These are phyloP conservation scores for Skeletonema potamos DNA, from an alignment of 108 stramenopile genomes.

Conservation along the genomic window DNA sequence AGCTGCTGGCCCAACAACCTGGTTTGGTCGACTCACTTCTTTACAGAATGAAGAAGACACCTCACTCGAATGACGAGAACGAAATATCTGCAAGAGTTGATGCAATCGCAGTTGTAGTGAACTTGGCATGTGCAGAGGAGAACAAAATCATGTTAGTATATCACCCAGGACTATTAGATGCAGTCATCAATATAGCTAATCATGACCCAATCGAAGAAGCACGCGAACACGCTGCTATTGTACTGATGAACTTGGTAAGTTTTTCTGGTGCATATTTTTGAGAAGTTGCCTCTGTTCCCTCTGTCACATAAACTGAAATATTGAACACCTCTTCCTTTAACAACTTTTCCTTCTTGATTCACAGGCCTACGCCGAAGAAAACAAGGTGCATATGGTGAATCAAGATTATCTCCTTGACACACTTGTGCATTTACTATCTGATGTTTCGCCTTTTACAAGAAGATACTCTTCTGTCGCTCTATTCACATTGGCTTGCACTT, in stretches of 20 bases:
- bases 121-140: slow-evolving; percentile 50
- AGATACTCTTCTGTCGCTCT: slow-evolving; percentile 57
- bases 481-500: slow-evolving; percentile 54
- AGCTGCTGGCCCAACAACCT: slow-evolving; percentile 28
- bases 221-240: slow-evolving; percentile 53
- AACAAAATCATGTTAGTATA: slow-evolving; percentile 45
- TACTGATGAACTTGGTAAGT: slow-evolving; percentile 54
- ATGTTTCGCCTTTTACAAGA: slow-evolving; percentile 49
- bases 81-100: slow-evolving; percentile 39
- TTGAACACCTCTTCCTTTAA: no score
- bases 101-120: slow-evolving; percentile 42
- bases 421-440: slow-evolving; percentile 37
- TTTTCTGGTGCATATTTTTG: not conserved
- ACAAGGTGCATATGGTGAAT: slow-evolving; percentile 53
- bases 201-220: slow-evolving; percentile 52
- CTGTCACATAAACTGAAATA: not conserved
- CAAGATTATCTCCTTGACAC: slow-evolving; percentile 50
- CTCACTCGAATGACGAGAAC: slow-evolving; percentile 22
- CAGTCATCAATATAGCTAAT: slow-evolving; percentile 42
- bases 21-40: slow-evolving; percentile 40
- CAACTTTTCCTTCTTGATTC: not conserved
- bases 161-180: slow-evolving; percentile 43
- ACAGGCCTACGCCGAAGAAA: slow-evolving; percentile 58
- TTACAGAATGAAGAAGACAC: slow-evolving; percentile 36
- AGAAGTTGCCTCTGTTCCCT: not conserved